Evolutionary conservation across 495 filamentous ascomycete species (phyloP).

Genomic region (Hyaloscypha bicolor): DNA sequence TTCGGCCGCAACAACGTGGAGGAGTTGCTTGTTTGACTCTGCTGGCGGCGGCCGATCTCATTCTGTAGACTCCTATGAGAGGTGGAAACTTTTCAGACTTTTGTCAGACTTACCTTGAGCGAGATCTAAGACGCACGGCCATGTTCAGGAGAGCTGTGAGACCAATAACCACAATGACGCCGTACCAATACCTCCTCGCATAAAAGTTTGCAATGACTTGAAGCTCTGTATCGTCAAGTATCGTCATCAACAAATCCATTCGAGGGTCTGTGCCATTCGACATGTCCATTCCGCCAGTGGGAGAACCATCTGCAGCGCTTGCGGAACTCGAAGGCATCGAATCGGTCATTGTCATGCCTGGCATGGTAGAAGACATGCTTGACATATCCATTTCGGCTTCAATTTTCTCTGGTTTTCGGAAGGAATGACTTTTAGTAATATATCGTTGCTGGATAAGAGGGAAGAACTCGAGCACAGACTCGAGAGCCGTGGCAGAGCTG

Average conservation of each 20-base stretch:
- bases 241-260: neutral
- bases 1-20: neutral
- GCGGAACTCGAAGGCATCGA: neutral
- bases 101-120: neutral
- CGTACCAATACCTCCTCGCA: constrained; percentile 9
- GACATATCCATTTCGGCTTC: neutral
- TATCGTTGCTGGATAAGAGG: neutral
- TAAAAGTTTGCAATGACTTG: constrained; percentile 15
- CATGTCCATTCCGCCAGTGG: constrained; percentile 7
- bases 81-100: too few relatives aligned
- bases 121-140: neutral
- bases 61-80: too few relatives aligned
- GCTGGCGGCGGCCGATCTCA: too few relatives aligned
- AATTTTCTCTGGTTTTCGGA: neutral
- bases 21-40: neutral
- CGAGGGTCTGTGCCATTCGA: neutral
- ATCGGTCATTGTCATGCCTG: neutral
- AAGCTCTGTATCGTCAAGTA: constrained; percentile 10
- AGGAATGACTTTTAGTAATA: neutral
- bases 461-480: neutral
- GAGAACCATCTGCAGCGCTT: neutral
- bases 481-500: too few relatives aligned
- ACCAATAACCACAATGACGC: constrained; percentile 8
- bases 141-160: constrained; percentile 9
- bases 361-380: constrained; percentile 9